These are phyloP conservation scores for Aspergillus carlsbadensis DNA, from an alignment of 495 filamentous ascomycete genomes.

Conservation along the genomic window DNA sequence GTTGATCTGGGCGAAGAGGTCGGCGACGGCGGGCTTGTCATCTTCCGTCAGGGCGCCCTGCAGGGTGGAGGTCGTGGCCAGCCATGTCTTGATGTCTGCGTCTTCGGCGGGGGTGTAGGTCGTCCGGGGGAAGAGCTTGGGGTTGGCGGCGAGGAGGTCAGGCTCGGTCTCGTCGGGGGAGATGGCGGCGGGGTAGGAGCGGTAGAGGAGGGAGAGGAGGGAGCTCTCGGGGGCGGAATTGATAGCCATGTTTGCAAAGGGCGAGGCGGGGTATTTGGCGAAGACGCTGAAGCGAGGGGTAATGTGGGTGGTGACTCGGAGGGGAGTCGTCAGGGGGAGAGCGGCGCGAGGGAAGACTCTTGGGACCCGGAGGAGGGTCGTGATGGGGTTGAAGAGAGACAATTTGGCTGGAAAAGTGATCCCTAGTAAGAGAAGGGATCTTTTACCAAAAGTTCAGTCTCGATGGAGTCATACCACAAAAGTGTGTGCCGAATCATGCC, in stretches of 20 bases:
- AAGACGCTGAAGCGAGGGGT: constrained; percentile 35
- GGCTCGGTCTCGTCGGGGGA: constrained; percentile 51
- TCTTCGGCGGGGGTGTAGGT: constrained; percentile 75
- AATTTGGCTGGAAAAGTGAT: constrained; percentile 27
- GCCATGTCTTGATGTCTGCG: constrained; percentile 84
- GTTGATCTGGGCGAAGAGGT: constrained; percentile 72
- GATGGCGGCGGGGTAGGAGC: constrained; percentile 50
- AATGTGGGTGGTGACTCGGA: constrained; percentile 24
- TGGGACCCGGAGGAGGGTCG: constrained; percentile 35
- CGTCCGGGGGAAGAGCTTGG: constrained; percentile 62
- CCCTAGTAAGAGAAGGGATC: constrained; percentile 31
- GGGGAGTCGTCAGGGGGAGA: constrained; percentile 4
- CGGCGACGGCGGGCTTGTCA: constrained; percentile 49
- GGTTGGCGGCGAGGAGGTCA: constrained; percentile 48
- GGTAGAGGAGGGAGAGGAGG: constrained; percentile 53
- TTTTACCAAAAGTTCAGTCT: neutral
- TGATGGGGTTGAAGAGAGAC: constrained; percentile 24
- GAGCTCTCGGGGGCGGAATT: constrained; percentile 50
- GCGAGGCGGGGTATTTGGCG: constrained; percentile 20
- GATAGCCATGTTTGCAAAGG: constrained; percentile 46
- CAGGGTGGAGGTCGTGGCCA: constrained; percentile 69
- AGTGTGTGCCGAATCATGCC: constrained; percentile 18
- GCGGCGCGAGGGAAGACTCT: constrained; percentile 35
- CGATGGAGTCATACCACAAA: constrained; percentile 15
- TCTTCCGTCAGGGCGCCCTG: constrained; percentile 56